Evolutionary conservation across 1,139 yeast species (phyloP).

Genomic region (Keqinozyma sinolaborantium): DNA sequence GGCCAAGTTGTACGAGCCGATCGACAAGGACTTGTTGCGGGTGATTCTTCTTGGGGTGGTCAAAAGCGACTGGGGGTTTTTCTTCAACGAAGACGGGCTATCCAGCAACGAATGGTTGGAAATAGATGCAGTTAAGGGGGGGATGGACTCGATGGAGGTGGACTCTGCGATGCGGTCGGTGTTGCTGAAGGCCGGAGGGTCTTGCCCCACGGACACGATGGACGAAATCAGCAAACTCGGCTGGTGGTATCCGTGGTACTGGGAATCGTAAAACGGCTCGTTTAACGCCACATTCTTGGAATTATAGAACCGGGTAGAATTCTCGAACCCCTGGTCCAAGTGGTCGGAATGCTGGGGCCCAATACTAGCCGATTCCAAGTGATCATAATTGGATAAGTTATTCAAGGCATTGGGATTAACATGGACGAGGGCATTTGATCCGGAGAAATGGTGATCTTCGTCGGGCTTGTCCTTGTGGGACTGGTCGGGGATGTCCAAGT

Average conservation of each 20-base stretch:
- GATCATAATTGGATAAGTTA: no score
- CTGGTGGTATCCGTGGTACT: slow-evolving; percentile 9
- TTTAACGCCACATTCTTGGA: neutral
- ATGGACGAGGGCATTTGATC: no score
- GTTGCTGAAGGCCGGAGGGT: slow-evolving; percentile 11
- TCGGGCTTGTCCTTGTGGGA: neutral
- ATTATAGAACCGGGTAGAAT: neutral
- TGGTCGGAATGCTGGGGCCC: no score
- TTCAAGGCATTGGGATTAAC: no score
- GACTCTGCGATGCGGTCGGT: slow-evolving; percentile 16
- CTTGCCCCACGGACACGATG: slow-evolving; percentile 16
- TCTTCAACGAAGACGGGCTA: slow-evolving; percentile 22
- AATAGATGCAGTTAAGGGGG: slow-evolving; percentile 41
- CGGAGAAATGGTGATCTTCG: no score
- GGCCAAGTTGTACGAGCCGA: slow-evolving; percentile 11
- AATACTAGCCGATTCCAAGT: no score
- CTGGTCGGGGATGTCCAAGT: slow-evolving; percentile 4
- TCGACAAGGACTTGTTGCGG: slow-evolving; percentile 12
- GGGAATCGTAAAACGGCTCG: neutral
- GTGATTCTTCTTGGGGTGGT: slow-evolving; percentile 10
- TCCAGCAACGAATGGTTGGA: slow-evolving; percentile 35
- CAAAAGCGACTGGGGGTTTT: slow-evolving; percentile 9
- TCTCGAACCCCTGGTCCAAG: slow-evolving; percentile 1
- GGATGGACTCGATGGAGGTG: slow-evolving; percentile 25
- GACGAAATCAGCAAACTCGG: slow-evolving; percentile 18